These are phyloP conservation scores for Diospyros lotus DNA, from an alignment of 148 eudicot genomes.

Conservation along the genomic window DNA sequence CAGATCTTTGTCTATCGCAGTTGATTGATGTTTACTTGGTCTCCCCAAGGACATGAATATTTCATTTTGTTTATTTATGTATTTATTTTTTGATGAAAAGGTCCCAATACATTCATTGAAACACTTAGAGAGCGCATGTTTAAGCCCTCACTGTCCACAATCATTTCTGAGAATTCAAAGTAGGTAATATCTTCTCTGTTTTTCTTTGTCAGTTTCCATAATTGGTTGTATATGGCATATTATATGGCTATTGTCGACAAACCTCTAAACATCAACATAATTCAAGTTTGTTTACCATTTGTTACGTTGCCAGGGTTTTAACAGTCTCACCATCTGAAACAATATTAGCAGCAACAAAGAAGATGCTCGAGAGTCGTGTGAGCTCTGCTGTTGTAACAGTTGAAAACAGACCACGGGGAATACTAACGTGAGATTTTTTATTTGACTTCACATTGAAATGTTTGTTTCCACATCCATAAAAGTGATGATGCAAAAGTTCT, in stretches of 20 bases:
- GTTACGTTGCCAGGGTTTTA: slow-evolving; percentile 53
- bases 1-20: not conserved
- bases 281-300: not conserved
- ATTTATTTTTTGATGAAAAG: slow-evolving; percentile 30
- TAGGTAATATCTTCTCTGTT: slow-evolving; percentile 72
- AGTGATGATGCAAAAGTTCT: not conserved
- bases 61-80: not conserved
- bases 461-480: not conserved
- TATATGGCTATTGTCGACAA: not conserved
- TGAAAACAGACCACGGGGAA: slow-evolving; percentile 82
- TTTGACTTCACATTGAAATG: not conserved
- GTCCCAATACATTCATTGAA: slow-evolving; percentile 80
- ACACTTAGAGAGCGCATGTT: slow-evolving; percentile 77
- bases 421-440: slow-evolving; percentile 61
- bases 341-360: slow-evolving; percentile 67
- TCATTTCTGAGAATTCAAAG: slow-evolving; percentile 90
- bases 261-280: not conserved
- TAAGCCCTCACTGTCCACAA: slow-evolving; percentile 83
- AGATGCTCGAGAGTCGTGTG: slow-evolving; percentile 65
- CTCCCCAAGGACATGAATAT: not conserved
- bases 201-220: not conserved
- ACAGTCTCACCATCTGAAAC: slow-evolving; percentile 89
- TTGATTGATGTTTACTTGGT: slow-evolving; percentile 1
- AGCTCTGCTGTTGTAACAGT: slow-evolving; percentile 76
- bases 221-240: not conserved